Conservation (phyloP, 2,329 filamentous ascomycete species). For the Pseudogymnoascus sp. region DNA sequence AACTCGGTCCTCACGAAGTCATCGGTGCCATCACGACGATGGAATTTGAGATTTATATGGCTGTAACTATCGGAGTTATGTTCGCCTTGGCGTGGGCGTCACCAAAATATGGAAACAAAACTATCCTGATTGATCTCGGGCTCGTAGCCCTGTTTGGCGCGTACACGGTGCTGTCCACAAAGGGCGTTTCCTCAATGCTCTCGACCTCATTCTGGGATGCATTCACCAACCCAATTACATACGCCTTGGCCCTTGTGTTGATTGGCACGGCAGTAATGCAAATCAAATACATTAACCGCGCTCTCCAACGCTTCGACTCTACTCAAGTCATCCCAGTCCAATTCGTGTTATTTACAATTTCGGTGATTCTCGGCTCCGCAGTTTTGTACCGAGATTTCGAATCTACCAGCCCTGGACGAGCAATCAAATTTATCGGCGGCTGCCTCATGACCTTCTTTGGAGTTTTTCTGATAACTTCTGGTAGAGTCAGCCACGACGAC, state of each 20-base stretch:
- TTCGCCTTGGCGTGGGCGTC: constrained; percentile 72
- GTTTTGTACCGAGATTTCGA: constrained; percentile 94
- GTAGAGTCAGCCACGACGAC: constrained; percentile 51
- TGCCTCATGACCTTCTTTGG: constrained; percentile 90
- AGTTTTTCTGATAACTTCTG: constrained; percentile 94
- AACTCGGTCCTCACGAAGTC: constrained; percentile 82
- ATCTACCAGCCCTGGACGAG: constrained; percentile 63
- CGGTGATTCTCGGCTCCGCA: constrained; percentile 88
- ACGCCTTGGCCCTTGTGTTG: constrained; percentile 71
- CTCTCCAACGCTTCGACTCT: constrained; percentile 86
- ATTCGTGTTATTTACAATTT: constrained; percentile 93
- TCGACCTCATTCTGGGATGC: constrained; percentile 84
- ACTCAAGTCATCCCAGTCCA: constrained; percentile 97
- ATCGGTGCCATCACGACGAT: constrained; percentile 80
- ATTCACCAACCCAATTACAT: constrained; percentile 87
- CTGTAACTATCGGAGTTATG: constrained; percentile 66
- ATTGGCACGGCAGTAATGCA: constrained; percentile 87
- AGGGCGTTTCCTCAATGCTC: constrained; percentile 89
- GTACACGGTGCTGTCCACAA: constrained; percentile 94
- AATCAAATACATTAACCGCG: constrained; percentile 89
- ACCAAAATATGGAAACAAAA: constrained; percentile 71
- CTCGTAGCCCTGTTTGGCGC: constrained; percentile 91
- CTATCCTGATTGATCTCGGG: constrained; percentile 85
- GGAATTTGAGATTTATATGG: constrained; percentile 87
- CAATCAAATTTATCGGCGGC: constrained; percentile 78